Base-by-base conservation (phyloP, 352 stramenopile genomes). In the Phytophthora brassicae region DNA sequence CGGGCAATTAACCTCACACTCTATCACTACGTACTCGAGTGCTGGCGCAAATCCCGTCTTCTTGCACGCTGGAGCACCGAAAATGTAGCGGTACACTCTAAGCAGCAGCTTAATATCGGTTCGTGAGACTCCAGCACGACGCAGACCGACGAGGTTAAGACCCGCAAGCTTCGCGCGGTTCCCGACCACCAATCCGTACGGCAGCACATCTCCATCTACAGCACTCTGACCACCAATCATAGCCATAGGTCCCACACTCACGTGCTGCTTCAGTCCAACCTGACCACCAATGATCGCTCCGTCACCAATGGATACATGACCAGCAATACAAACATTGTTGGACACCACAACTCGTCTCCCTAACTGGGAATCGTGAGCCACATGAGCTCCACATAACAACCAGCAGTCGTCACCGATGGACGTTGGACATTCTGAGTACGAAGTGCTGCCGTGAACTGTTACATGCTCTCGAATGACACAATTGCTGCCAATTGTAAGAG, bases 401-500 rank as follows among this genome's bases (percentile, higher is more conserved):
- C 84, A 94, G 65, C 84, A 94, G 49, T 86, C 74, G 52, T 94
- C 82, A 29, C 86, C 86, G 16, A 94, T 63, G 2, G 45, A 62
- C 17, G 86, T 94, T 12, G 80, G 81, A 12, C 43, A 20, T 8
- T 76, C 12, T 19, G 75, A 84, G 61, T 89, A 92, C 38, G 85
- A 86, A 19, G 84, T 93, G 56, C 84, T 84, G 22, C 81, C 77
- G 53, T 94, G 84, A 50, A 94, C 84, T 14, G 86, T 94, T 17
- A 88, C 86, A 60, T 92, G 86, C 56, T 94, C 86, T 3, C 85
- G 79, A 58, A 94, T 91, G 43, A 90, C 67, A 68, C 83, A 92
- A 66, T 91, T 79, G 38, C 60, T 68, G 22, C 85, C 85, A 20
- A 94, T 75, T 13, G 68, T 66, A 3, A 92, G 66, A 28, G 78